Evolutionary conservation across 148 eudicot genomes (phyloP), one percentile per base, ranked within the genome.

Genomic region (Arbutus unedo): DNA sequence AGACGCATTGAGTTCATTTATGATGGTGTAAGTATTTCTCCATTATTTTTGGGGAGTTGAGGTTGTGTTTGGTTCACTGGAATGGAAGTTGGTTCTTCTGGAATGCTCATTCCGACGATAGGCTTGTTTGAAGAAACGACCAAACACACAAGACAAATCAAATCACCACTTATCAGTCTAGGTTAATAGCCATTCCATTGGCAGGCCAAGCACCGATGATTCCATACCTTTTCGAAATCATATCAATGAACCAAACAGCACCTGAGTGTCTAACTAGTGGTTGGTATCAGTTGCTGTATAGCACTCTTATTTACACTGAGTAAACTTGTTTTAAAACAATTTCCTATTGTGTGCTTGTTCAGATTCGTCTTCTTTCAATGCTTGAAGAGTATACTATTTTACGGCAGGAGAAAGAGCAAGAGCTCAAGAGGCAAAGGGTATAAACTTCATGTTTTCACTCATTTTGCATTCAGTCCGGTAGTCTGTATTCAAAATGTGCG

Each of bases 401-500:
- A 64, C 87, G 93, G 18, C 92, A 92, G 81, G 95, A 97, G 82
- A 97, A 92, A 86, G 98, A 97, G 83, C 90, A 85, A 77, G 94
- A 93, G 80, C 93, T 87, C 83, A 97, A 89, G 81, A 87, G 95
- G 86, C 96, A 92, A 78, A 87, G 99, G 90, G 99, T 97, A 92
- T 85, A 77, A 41, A 70, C 19, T 38, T 78, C 44, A 76, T 14
- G 23, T 41, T 68, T 74, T 53, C 38, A 79, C 79, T 21, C 13
- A 64, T 23, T 18, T 25, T 66, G 74, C 43, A 14, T 50, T 38
- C 1, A 10, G 25, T 56, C 4, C 44, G 64, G 48, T 68, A 3
- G 13, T 41, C 23, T 21, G 16, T 59, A 43, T 78, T 45, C 5
- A 80, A 51, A 49, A 8, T 45, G 25, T 16, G 48, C 70, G 67